Evolutionary conservation across 345 rosid genomes (phyloP), one percentile per base, ranked within the genome.

Genomic region (Citrus medica): DNA sequence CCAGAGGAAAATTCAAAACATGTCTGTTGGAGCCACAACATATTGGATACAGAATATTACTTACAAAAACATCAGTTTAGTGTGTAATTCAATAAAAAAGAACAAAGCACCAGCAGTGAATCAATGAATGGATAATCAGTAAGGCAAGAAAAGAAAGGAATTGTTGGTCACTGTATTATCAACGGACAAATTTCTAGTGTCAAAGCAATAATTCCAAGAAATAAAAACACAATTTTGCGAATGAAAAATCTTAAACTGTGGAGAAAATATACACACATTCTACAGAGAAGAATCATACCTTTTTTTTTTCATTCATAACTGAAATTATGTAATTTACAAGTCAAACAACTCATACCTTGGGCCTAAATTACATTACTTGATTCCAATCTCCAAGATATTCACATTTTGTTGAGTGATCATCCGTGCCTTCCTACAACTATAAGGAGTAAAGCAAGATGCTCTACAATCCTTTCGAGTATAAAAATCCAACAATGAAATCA

Each of bases 321-420:
- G 81, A 79, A 76, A 66, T 71, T 76, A 69, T 83, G 81, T 71
- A 76, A 78, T 73, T 73, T 38, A 74, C 78, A 78, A 30, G 79
- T 74, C 81, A 82, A 81, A 61, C 66, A 68, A 67, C 63, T 59
- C 76, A 68, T 84, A 76, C 73, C 85, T 84, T 79, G 25, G 1
- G 69, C 78, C 30, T 19, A 46, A 77, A 80, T 74, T 76, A 78
- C 81, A 80, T 72, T 58, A 78, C 82, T 71, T 75, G 75, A 82
- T 82, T 79, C 62, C 75, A 77, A 30, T 63, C 78, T 76, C 83
- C 67, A 37, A 74, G 51, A 69, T 76, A 80, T 78, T 77, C 74
- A 76, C 80, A 84, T 80, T 68, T 76, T 62, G 74, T 71, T 63
- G 63, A 77, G 73, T 72, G 66, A 65, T 75, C 68, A 72, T 69